Evolutionary conservation across 768 basidiomycete species (phyloP), one percentile per base, ranked within the genome.

Genomic region (Coprinellus aureogranulatus): DNA sequence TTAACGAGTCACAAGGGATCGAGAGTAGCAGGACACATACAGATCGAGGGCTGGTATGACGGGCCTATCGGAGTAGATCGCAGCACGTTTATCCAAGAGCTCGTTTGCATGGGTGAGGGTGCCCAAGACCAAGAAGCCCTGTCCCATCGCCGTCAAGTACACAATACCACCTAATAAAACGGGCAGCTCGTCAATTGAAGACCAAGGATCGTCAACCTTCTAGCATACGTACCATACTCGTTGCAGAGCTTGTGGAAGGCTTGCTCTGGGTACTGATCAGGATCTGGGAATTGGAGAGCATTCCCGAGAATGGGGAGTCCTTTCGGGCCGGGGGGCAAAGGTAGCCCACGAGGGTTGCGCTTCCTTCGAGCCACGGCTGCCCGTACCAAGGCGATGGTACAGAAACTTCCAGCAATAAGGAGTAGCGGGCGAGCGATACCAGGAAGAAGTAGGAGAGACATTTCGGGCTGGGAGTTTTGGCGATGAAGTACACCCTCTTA

Each of bases 11-110:
- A 20, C 6, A 30, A 20, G 27, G n/a, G 48, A 37, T n/a, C 22
- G 26, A 20, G 28, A 8, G n/a, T 2, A 5, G 26, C 14, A 18
- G 27, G 9, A 10, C 20, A 23, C 50, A 2, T 34, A 52, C 50
- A 52, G 10, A 2, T 39, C 54, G n/a, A 68, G 54, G 10, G 69
- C 54, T 25, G 59, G 47, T 14, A 68, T 59, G 25, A 40, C 25
- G 16, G 68, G 67, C 23, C 72, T 61, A 28, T 68, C 67, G 5
- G 62, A 60, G 47, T 60, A 63, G 25, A 40, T 58, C 18, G 42
- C 30, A 16, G 55, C 60, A 12, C 62, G 49, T 34, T 58, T 63
- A 26, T 63, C 62, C 20, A 58, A 58, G 3, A 63, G 8, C 26
- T 63, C 62, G 22, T n/a, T 55, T n/a, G 62, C 54, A 28, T 42